These are phyloP conservation scores for Dictyostelium purpureum DNA, from an alignment of 78 protist genomes.

Conservation along the genomic window DNA sequence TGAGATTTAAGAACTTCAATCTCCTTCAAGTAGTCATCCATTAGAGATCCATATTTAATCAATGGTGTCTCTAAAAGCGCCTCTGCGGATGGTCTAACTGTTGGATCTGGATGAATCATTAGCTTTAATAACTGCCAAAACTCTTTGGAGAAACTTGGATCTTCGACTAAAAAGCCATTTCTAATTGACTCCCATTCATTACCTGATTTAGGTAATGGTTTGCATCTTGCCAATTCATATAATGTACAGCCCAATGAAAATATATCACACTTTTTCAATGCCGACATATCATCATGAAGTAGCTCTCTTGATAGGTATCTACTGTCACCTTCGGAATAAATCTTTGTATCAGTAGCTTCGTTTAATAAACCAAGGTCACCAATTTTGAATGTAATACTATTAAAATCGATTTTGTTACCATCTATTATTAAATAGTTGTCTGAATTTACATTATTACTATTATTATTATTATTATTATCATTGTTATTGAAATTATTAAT, in stretches of 20 bases:
- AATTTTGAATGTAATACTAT: slow-evolving; percentile 28
- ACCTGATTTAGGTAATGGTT: slow-evolving; percentile 63
- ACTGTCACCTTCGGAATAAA: slow-evolving; percentile 72
- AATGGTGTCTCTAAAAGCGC: neutral
- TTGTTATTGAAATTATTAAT: no score
- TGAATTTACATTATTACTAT: neutral
- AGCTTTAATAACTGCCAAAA: slow-evolving; percentile 44
- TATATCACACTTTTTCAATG: slow-evolving; percentile 57
- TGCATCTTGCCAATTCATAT: slow-evolving; percentile 61
- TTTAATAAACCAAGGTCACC: slow-evolving; percentile 65
- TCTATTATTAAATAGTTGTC: neutral
- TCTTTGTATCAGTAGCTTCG: slow-evolving; percentile 36
- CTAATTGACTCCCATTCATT: slow-evolving; percentile 66
- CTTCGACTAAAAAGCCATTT: slow-evolving; percentile 21
- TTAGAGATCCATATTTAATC: neutral
- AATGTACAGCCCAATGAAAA: slow-evolving; percentile 69
- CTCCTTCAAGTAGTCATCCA: neutral
- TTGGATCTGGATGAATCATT: slow-evolving; percentile 47
- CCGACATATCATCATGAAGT: slow-evolving; percentile 51
- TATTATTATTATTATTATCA: neutral
- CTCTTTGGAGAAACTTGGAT: neutral
- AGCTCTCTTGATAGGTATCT: slow-evolving; percentile 58
- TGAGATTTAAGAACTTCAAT: neutral
- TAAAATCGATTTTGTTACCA: neutral
- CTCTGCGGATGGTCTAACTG: slow-evolving; percentile 42